These are phyloP conservation scores for Pseudocercospora crystallina DNA, from an alignment of 2,329 filamentous ascomycete genomes.

Conservation along the genomic window DNA sequence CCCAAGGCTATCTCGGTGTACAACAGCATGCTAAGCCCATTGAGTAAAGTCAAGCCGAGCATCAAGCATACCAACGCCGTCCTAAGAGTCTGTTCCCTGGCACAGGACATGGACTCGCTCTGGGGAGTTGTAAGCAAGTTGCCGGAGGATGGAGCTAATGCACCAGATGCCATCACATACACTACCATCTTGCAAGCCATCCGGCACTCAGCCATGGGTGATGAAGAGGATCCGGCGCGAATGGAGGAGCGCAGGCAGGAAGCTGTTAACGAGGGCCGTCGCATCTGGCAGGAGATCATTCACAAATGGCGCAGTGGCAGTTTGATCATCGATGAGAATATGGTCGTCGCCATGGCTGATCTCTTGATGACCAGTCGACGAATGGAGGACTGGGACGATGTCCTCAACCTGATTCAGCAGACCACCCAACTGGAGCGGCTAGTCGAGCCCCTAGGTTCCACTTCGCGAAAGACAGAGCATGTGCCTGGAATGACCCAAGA, in stretches of 20 bases:
- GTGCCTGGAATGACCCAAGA: slow-evolving; percentile 23
- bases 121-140: slow-evolving; percentile 75
- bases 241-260: slow-evolving; percentile 34
- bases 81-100: slow-evolving; percentile 75
- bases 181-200: slow-evolving; percentile 80
- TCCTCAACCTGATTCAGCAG: slow-evolving; percentile 76
- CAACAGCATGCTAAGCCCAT: slow-evolving; percentile 66
- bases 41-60: slow-evolving; percentile 65
- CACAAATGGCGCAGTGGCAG: slow-evolving; percentile 71
- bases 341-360: slow-evolving; percentile 79
- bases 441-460: slow-evolving; percentile 39
- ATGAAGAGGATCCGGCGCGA: slow-evolving; percentile 23
- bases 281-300: slow-evolving; percentile 78
- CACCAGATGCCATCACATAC: slow-evolving; percentile 73
- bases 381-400: slow-evolving; percentile 64
- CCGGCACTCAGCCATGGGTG: slow-evolving; percentile 43
- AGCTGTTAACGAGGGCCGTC: slow-evolving; percentile 65
- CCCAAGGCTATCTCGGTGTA: slow-evolving; percentile 73
- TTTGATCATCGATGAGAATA: slow-evolving; percentile 70
- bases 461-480: slow-evolving; percentile 29
- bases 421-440: slow-evolving; percentile 72
- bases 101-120: slow-evolving; percentile 73
- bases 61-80: slow-evolving; percentile 86
- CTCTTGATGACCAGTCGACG: slow-evolving; percentile 66
- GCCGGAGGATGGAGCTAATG: slow-evolving; percentile 60